A percentile compares a stretch with the other conserved stretches of the same genome.
These are phyloP conservation scores for Fusarium nelsonii DNA, from an alignment of 2,329 filamentous ascomycete species.

Conservation along the genomic window DNA sequence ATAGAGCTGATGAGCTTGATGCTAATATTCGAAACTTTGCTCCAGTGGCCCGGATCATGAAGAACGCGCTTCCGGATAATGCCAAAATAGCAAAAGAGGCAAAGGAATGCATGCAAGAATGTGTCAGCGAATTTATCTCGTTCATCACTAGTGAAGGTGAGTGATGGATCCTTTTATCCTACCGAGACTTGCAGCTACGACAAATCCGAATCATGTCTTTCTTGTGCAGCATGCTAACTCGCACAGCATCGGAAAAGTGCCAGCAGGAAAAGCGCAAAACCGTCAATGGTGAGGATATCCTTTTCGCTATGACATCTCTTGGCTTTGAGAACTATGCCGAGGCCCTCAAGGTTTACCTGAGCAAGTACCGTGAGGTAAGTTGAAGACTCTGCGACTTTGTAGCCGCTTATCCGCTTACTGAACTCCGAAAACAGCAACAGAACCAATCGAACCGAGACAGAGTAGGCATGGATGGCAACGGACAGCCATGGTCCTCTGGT, in stretches of 20 bases:
- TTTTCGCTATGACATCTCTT: slow-evolving; percentile 98
- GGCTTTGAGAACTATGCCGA: slow-evolving; percentile 99
- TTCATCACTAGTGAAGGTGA: slow-evolving; percentile 99
- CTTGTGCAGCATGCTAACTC: slow-evolving; percentile 41
- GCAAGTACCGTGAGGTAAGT: slow-evolving; percentile 96
- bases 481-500: slow-evolving; percentile 47
- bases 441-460: slow-evolving; percentile 58
- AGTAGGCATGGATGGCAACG: slow-evolving; percentile 52
- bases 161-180: slow-evolving; percentile 51
- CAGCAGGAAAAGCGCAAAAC: slow-evolving; percentile 99
- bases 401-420: slow-evolving; percentile 11
- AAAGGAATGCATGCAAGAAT: slow-evolving; percentile 99
- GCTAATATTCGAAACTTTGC: slow-evolving; percentile 96
- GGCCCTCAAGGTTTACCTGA: slow-evolving; percentile 96
- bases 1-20: slow-evolving; percentile 72
- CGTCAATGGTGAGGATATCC: slow-evolving; percentile 97
- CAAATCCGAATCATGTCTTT: slow-evolving; percentile 34
- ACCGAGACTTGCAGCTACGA: slow-evolving; percentile 23
- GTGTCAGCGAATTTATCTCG: slow-evolving; percentile 99
- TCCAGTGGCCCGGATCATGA: slow-evolving; percentile 99
- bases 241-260: slow-evolving; percentile 94
- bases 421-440: slow-evolving; percentile 53
- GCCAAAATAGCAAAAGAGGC: slow-evolving; percentile 99
- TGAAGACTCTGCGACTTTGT: neutral
- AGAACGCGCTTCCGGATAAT: slow-evolving; percentile 95